Conservation (phyloP, 2,329 filamentous ascomycete species). For the Alternaria dauci region DNA sequence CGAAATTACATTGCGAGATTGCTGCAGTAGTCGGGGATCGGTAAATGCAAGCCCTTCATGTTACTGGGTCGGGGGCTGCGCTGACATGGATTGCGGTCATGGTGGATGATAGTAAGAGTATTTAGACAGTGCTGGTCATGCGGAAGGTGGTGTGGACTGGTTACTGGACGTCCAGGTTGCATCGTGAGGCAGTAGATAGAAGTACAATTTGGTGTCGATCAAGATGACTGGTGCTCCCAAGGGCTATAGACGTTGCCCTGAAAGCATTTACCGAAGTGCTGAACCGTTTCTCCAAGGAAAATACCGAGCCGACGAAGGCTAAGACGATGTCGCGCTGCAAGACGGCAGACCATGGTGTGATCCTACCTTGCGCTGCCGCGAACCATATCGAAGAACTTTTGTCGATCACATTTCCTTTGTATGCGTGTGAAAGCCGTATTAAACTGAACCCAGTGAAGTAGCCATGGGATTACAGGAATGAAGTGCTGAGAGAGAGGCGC, state of each 20-base stretch:
- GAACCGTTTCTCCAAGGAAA: conserved; percentile 55
- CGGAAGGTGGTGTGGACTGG: conserved; percentile 48
- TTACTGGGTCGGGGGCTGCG: conserved; percentile 36
- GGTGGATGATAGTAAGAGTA: conserved; percentile 46
- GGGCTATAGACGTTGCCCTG: conserved; percentile 46
- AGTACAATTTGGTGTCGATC: conserved; percentile 55
- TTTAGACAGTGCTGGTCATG: conserved; percentile 48
- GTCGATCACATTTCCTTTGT: conserved; percentile 49
- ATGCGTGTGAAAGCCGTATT: conserved; percentile 46
- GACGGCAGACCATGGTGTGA: conserved; percentile 45
- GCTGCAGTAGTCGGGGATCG: conserved; percentile 33
- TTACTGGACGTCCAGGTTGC: conserved; percentile 48
- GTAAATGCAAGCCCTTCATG: conserved; percentile 35
- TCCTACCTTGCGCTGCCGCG: conserved; percentile 45
- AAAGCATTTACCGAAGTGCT: conserved; percentile 50
- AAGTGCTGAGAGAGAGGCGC: conserved; percentile 39
- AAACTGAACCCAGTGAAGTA: conserved; percentile 49
- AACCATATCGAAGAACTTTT: conserved; percentile 52
- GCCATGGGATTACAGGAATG: conserved; percentile 48
- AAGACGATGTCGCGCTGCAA: conserved; percentile 47
- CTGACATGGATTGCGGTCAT: conserved; percentile 41
- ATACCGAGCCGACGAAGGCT: conserved; percentile 51
- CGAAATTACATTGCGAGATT: conserved; percentile 32
- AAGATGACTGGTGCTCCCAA: conserved; percentile 49
- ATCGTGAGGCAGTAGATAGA: conserved; percentile 52